Percentiles rank a stretch among this genome's conserved stretches.
phyloP scores from a whole-genome alignment of 2,329 filamentous ascomycete genomes.

The Setomelanomma holmii region DNA sequence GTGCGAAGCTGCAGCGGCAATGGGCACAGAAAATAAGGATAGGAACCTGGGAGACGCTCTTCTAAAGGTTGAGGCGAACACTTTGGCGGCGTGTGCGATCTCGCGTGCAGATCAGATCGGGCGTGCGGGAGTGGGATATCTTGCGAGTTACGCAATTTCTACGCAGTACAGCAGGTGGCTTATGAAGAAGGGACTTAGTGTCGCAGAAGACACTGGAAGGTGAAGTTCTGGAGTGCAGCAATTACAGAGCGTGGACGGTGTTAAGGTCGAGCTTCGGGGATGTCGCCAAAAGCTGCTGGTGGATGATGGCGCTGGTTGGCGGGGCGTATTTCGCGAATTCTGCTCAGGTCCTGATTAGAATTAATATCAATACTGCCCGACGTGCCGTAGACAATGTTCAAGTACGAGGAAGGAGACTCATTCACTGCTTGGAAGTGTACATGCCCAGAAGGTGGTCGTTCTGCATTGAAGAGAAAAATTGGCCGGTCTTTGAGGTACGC shows the following conservation, averaged over 20 bases:
- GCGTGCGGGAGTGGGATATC: conserved; percentile 21
- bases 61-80: conserved; percentile 87
- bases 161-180: conserved; percentile 13
- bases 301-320: conserved; percentile 17
- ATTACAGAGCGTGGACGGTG: conserved; percentile 24
- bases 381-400: background rate
- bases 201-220: conserved; percentile 26
- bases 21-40: conserved; percentile 74
- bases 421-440: conserved; percentile 10
- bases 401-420: background rate
- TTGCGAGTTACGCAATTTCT: background rate
- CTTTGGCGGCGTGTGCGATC: conserved; percentile 69
- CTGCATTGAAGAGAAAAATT: conserved; percentile 14
- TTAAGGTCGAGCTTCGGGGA: conserved; percentile 29
- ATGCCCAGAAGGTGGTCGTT: conserved; percentile 16
- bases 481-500: conserved; percentile 20
- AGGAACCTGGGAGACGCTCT: conserved; percentile 71
- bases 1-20: conserved; percentile 73
- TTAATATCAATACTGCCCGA: conserved; percentile 20
- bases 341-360: conserved; percentile 15
- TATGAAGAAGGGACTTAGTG: conserved; percentile 11
- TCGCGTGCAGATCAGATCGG: conserved; percentile 28
- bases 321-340: conserved; percentile 21
- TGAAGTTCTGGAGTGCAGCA: conserved; percentile 12
- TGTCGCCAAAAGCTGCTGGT: conserved; percentile 16